Evolutionary conservation across 2,329 filamentous ascomycete species (phyloP).

Genomic region (Beauveria caledonica): DNA sequence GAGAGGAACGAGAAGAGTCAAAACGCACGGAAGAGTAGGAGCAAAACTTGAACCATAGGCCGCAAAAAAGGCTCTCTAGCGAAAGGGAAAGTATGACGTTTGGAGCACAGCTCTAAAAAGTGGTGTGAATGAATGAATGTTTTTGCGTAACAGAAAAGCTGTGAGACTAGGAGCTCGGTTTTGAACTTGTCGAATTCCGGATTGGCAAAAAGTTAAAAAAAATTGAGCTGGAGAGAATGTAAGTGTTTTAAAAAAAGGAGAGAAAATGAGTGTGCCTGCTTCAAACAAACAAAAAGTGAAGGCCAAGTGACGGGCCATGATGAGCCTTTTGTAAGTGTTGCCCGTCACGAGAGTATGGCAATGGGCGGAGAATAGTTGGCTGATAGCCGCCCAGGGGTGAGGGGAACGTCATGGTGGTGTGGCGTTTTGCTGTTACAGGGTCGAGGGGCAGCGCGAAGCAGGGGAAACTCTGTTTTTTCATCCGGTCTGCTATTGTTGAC

Average conservation of each 20-base stretch:
- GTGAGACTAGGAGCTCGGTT: not conserved
- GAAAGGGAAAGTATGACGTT: not conserved
- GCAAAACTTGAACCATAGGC: not conserved
- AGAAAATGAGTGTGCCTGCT: not conserved
- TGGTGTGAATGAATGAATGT: not conserved
- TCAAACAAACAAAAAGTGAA: not conserved
- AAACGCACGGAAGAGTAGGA: not conserved
- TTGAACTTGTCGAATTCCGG: not conserved
- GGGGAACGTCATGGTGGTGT: not conserved
- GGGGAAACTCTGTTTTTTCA: not conserved
- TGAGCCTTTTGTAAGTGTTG: conserved; percentile 4
- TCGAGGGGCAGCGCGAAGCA: not conserved
- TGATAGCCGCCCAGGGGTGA: not conserved
- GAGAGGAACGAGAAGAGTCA: not conserved
- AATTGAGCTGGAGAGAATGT: not conserved
- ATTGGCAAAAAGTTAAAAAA: not conserved
- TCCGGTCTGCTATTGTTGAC: not conserved
- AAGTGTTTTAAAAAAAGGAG: not conserved
- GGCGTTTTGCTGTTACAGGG: conserved; percentile 3
- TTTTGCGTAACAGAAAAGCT: not conserved
- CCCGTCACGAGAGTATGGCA: not conserved
- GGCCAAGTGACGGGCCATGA: not conserved
- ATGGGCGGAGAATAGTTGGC: not conserved
- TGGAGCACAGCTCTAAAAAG: not conserved
- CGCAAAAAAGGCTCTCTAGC: not conserved